phyloP scores from a whole-genome alignment of 2,329 filamentous ascomycete genomes.

The Diaporthe ampelina region DNA sequence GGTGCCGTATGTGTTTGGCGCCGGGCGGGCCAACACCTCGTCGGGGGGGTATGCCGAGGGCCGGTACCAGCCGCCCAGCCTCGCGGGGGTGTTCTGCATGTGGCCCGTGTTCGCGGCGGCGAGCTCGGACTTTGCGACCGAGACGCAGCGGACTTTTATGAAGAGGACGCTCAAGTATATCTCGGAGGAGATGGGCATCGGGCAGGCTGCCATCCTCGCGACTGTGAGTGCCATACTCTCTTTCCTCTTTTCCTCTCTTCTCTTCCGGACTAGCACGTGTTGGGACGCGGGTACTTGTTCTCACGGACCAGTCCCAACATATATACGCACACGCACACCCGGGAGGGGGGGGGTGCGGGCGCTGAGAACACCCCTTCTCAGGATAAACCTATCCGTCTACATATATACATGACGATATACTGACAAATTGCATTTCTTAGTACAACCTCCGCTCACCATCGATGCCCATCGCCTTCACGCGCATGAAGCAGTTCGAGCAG shows the following conservation, averaged over 20 bases:
- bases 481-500: constrained; percentile 40
- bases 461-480: constrained; percentile 42
- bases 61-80: constrained; percentile 32
- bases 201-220: constrained; percentile 41
- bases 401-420: neutral
- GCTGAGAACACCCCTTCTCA: too few relatives aligned
- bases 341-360: too few relatives aligned
- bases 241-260: neutral
- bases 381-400: too few relatives aligned
- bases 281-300: neutral
- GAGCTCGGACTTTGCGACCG: constrained; percentile 40
- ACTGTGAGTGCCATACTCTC: constrained; percentile 23
- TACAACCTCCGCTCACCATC: constrained; percentile 39
- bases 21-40: neutral
- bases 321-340: neutral
- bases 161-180: constrained; percentile 41
- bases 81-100: constrained; percentile 39
- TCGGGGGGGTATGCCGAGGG: neutral
- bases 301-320: too few relatives aligned
- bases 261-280: too few relatives aligned
- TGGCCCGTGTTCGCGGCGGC: constrained; percentile 41
- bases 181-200: constrained; percentile 41
- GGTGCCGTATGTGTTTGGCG: constrained; percentile 41
- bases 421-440: neutral
- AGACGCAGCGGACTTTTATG: constrained; percentile 38